These are phyloP conservation scores for Boletus pseudo-olivaceus DNA, from an alignment of 768 basidiomycete species.

Conservation along the genomic window DNA sequence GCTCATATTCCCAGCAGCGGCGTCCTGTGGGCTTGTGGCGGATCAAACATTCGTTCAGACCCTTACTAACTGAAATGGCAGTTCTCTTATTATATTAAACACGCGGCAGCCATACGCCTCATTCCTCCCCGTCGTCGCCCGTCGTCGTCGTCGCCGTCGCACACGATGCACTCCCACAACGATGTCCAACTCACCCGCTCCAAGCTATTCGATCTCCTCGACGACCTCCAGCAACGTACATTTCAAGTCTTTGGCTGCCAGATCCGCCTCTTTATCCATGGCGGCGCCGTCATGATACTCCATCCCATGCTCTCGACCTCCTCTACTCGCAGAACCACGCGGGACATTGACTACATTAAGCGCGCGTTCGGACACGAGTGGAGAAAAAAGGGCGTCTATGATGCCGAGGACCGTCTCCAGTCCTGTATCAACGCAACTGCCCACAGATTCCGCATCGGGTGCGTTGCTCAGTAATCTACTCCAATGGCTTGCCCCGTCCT, in stretches of 20 bases:
- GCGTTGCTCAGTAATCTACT: conserved; percentile 11
- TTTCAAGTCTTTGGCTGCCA: conserved; percentile 44
- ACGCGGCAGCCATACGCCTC: neutral
- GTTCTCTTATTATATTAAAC: neutral
- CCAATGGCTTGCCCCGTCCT: neutral
- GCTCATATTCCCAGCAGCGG: neutral
- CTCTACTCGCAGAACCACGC: conserved; percentile 48
- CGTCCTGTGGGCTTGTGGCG: conserved; percentile 1
- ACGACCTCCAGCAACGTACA: conserved; percentile 49
- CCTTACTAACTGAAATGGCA: neutral
- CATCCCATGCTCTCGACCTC: conserved; percentile 43
- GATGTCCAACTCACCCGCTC: conserved; percentile 29
- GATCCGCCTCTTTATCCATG: conserved; percentile 64
- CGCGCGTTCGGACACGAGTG: conserved; percentile 60
- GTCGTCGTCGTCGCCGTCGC: neutral
- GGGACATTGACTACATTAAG: conserved; percentile 66
- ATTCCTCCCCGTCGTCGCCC: neutral
- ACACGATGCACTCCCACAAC: conserved; percentile 32
- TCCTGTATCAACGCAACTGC: conserved; percentile 58
- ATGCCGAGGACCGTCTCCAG: conserved; percentile 54
- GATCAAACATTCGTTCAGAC: neutral
- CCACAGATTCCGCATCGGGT: conserved; percentile 43
- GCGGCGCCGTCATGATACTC: conserved; percentile 72
- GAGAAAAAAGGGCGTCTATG: conserved; percentile 41
- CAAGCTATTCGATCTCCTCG: conserved; percentile 45